A percentile compares a stretch with the other conserved stretches of the same genome.
Evolutionary conservation across 2,329 filamentous ascomycete genomes (phyloP).

Genomic region (Penicillium occitanis): DNA sequence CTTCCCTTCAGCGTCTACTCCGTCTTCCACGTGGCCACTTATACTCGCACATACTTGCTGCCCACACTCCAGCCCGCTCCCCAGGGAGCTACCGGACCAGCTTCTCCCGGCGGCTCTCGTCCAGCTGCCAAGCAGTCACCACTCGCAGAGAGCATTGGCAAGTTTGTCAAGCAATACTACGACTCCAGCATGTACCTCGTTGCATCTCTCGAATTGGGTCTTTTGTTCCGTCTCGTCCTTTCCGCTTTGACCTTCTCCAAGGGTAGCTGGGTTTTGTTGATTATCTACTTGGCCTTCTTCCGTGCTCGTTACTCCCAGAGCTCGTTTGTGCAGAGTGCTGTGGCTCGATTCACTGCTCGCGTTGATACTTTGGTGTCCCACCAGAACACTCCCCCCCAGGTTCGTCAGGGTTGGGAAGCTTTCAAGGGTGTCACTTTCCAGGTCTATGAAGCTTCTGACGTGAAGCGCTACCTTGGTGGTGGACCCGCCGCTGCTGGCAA

Average conservation of each 20-base stretch:
- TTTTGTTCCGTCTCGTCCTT: slow-evolving; percentile 80
- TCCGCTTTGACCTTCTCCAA: slow-evolving; percentile 84
- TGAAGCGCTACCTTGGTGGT: slow-evolving; percentile 68
- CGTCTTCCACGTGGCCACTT: slow-evolving; percentile 96
- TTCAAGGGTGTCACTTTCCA: slow-evolving; percentile 72
- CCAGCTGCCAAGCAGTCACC: slow-evolving; percentile 55
- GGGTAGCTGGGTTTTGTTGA: slow-evolving; percentile 84
- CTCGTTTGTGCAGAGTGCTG: slow-evolving; percentile 82
- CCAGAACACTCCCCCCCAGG: slow-evolving; percentile 79
- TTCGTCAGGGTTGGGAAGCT: slow-evolving; percentile 75
- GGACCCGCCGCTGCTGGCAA: slow-evolving; percentile 37
- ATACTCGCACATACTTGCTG: slow-evolving; percentile 89
- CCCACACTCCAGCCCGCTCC: slow-evolving; percentile 73
- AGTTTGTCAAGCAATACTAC: slow-evolving; percentile 98
- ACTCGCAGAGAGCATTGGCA: slow-evolving; percentile 78
- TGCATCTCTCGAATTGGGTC: slow-evolving; percentile 78
- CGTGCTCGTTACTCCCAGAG: slow-evolving; percentile 88
- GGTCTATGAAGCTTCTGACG: slow-evolving; percentile 76
- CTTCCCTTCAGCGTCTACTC: slow-evolving; percentile 97
- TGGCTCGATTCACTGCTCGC: slow-evolving; percentile 69
- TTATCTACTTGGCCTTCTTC: slow-evolving; percentile 86
- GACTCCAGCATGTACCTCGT: slow-evolving; percentile 94
- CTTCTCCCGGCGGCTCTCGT: slow-evolving; percentile 55
- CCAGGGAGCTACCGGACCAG: slow-evolving; percentile 49
- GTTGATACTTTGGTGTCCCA: slow-evolving; percentile 80